Conservation (phyloP, 257 asterid genomes). For the Solanum etuberosum region DNA sequence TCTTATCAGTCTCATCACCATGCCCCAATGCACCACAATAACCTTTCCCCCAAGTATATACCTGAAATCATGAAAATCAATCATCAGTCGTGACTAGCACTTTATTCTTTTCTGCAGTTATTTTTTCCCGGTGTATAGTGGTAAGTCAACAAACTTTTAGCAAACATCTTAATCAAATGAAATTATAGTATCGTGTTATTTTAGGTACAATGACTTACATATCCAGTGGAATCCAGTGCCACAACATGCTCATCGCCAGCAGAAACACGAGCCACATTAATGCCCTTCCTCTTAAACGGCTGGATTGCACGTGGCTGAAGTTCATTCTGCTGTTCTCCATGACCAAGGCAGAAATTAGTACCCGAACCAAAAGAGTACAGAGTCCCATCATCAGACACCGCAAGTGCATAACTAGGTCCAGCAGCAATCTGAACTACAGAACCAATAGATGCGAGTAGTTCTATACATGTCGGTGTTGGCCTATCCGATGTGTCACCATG, state of each 20-base stretch:
- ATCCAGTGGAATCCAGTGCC: conserved; percentile 79
- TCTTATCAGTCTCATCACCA: conserved; percentile 75
- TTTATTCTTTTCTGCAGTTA: not conserved
- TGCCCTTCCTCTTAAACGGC: conserved; percentile 50
- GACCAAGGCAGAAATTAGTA: conserved; percentile 78
- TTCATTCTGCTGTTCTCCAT: conserved; percentile 76
- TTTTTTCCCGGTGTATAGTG: not conserved
- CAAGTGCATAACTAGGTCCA: conserved; percentile 66
- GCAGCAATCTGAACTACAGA: conserved; percentile 56
- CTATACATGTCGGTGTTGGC: conserved; percentile 50
- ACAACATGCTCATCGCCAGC: conserved; percentile 89
- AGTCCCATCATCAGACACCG: conserved; percentile 55
- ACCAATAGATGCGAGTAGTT: conserved; percentile 21
- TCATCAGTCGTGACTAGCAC: not conserved
- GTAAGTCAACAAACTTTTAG: not conserved
- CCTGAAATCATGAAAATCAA: conserved; percentile 23
- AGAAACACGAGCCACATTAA: conserved; percentile 52
- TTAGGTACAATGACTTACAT: conserved; percentile 24
- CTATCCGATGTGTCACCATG: conserved; percentile 62
- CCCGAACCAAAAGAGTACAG: conserved; percentile 79
- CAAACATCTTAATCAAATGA: not conserved
- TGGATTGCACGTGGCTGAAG: conserved; percentile 53
- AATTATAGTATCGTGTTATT: not conserved
- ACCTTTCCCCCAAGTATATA: conserved; percentile 89
- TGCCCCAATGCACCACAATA: conserved; percentile 86